phyloP scores from a whole-genome alignment of 129 eudicot species.

The Centaurea solstitialis region DNA sequence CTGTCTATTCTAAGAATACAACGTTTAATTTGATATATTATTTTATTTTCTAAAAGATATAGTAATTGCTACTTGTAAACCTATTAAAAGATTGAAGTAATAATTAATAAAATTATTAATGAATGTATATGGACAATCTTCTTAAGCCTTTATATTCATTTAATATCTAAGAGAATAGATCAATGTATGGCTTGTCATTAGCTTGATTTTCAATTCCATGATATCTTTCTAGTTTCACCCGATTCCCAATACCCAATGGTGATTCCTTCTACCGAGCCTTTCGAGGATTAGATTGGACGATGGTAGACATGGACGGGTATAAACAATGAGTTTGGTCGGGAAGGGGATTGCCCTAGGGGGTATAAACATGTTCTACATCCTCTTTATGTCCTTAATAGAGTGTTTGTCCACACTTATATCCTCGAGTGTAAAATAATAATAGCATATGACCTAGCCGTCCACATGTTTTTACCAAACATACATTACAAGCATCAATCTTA shows the following conservation, averaged over 20 bases:
- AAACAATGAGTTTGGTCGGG: not conserved
- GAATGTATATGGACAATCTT: not conserved
- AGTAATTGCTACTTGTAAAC: not conserved
- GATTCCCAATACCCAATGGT: not conserved
- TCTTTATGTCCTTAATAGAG: not conserved
- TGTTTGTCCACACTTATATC: not conserved
- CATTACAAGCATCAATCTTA: not conserved
- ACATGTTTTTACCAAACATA: no score
- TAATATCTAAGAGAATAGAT: no score
- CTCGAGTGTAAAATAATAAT: no score
- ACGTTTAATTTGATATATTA: not conserved
- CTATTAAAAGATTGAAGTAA: not conserved
- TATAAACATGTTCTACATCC: no score
- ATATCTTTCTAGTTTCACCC: no score
- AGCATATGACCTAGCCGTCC: not conserved
- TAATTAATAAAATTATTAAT: no score
- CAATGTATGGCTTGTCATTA: no score
- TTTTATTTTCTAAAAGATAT: not conserved
- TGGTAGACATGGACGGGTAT: not conserved
- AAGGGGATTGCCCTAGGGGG: no score
- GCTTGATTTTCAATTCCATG: no score
- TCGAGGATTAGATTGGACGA: no score
- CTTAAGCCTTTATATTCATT: not conserved
- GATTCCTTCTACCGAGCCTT: no score
- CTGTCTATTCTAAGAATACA: constrained; percentile 20